Conservation (phyloP, 225 moss, liverwort and hornwort species). For the Antitrichia curtipendula region DNA sequence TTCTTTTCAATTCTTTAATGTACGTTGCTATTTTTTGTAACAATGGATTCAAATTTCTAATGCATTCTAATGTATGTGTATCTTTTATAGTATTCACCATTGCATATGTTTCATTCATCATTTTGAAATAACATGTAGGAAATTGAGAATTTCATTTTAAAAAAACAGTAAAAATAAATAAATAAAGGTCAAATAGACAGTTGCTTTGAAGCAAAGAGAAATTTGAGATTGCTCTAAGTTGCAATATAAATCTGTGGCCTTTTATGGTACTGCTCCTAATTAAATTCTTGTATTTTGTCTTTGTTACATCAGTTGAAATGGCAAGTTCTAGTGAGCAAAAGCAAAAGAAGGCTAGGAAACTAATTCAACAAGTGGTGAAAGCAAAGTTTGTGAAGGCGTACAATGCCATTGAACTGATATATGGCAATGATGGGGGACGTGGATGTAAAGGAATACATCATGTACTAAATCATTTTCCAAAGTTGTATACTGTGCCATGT, state of each 20-base stretch:
- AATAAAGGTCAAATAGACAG: not conserved
- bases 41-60: too few relatives aligned
- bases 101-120: not conserved
- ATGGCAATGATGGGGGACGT: not conserved
- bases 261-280: too few relatives aligned
- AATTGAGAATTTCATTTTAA: not conserved
- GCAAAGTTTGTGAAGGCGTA: not conserved
- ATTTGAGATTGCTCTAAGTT: not conserved
- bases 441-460: not conserved
- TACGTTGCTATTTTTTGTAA: too few relatives aligned
- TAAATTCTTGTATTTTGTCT: too few relatives aligned
- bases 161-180: not conserved
- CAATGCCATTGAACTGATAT: not conserved
- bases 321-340: not conserved
- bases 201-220: not conserved
- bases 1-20: too few relatives aligned
- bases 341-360: not conserved
- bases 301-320: not conserved
- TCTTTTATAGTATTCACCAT: too few relatives aligned
- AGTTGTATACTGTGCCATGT: not conserved
- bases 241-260: too few relatives aligned
- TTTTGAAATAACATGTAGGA: not conserved
- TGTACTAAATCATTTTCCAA: not conserved
- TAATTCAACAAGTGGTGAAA: not conserved
- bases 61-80: too few relatives aligned